phyloP scores from a whole-genome alignment of 1,284 basidiomycete species.

The Calocybe gambosa region DNA sequence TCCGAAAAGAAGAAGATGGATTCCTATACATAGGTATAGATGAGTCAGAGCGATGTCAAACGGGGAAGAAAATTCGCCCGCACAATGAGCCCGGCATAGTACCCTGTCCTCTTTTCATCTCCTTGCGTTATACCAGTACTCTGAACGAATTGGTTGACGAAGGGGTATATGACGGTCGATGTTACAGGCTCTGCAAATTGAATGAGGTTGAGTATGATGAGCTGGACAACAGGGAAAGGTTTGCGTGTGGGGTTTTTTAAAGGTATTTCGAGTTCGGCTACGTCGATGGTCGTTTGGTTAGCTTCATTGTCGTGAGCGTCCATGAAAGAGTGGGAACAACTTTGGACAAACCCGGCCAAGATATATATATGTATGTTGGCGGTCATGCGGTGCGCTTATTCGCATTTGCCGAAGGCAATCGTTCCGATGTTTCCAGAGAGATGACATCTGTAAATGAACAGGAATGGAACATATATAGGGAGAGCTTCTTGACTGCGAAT shows the following conservation, averaged over 20 bases:
- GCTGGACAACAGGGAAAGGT: conserved; percentile 37
- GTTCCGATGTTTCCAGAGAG: too few relatives aligned
- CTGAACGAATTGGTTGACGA: conserved; percentile 43
- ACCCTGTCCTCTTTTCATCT: conserved; percentile 40
- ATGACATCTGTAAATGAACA: too few relatives aligned
- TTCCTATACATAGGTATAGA: conserved; percentile 22
- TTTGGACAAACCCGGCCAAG: not conserved
- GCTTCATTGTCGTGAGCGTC: not conserved
- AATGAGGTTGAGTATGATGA: conserved; percentile 33
- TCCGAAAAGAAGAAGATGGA: conserved; percentile 32
- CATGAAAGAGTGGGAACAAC: not conserved
- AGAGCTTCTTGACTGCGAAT: too few relatives aligned
- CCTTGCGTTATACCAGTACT: conserved; percentile 41
- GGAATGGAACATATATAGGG: too few relatives aligned
- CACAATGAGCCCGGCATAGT: conserved; percentile 45
- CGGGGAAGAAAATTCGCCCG: conserved; percentile 11
- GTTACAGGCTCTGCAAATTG: conserved; percentile 45
- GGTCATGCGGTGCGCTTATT: not conserved
- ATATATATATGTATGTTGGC: not conserved
- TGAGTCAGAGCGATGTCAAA: not conserved
- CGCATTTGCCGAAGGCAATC: too few relatives aligned
- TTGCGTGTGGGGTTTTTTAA: conserved; percentile 20
- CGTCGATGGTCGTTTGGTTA: not conserved
- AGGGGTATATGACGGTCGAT: conserved; percentile 47
- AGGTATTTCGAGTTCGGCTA: not conserved